These are phyloP conservation scores for Ilyonectria sp. DNA, from an alignment of 2,329 filamentous ascomycete genomes.

Conservation along the genomic window DNA sequence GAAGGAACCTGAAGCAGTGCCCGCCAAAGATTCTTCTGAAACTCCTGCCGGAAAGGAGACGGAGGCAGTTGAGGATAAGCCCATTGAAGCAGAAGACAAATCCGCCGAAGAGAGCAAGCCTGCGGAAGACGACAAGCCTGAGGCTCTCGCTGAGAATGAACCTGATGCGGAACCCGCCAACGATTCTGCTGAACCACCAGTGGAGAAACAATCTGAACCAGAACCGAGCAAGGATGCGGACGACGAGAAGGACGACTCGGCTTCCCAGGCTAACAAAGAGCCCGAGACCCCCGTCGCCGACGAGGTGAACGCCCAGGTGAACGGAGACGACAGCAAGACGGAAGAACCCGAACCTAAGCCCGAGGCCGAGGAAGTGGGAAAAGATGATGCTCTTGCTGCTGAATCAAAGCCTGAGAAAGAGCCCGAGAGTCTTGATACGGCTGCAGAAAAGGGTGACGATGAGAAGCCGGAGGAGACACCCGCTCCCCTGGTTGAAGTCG, in stretches of 20 bases:
- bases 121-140: constrained; percentile 8
- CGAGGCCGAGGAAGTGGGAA: constrained; percentile 11
- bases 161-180: not conserved
- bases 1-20: not conserved
- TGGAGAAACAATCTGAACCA: constrained; percentile 7
- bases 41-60: not conserved
- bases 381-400: constrained; percentile 20
- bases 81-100: constrained; percentile 5
- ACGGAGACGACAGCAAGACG: constrained; percentile 19
- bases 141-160: not conserved
- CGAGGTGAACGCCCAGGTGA: constrained; percentile 26
- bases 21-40: not conserved
- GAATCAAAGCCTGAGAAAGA: constrained; percentile 12
- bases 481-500: not conserved
- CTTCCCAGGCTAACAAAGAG: constrained; percentile 19
- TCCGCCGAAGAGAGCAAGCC: constrained; percentile 5
- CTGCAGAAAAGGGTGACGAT: constrained; percentile 3
- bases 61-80: constrained; percentile 5
- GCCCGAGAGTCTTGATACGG: constrained; percentile 22
- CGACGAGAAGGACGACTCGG: constrained; percentile 7
- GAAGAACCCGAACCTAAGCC: constrained; percentile 8
- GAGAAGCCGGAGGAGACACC: constrained; percentile 23
- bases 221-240: constrained; percentile 21
- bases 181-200: not conserved
- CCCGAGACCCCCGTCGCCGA: constrained; percentile 17